Percentiles rank a stretch among this genome's conserved stretches.
Evolutionary conservation across 306 rosid species (phyloP).

Genomic region (Hylodesmum podocarpum): DNA sequence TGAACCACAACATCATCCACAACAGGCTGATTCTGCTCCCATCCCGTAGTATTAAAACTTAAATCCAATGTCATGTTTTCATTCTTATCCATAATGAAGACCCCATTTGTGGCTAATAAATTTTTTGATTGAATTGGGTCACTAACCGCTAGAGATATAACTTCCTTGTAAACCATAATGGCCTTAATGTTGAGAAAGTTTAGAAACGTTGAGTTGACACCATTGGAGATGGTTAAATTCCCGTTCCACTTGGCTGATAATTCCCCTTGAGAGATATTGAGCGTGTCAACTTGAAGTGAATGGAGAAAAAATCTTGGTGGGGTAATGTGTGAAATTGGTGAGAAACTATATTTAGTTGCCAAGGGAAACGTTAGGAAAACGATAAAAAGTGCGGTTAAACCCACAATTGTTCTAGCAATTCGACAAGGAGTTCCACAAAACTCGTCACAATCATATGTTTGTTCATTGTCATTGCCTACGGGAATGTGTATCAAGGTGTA

Average conservation of each 20-base stretch:
- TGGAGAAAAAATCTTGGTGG: conserved; percentile 4
- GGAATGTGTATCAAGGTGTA: not conserved
- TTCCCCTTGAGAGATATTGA: conserved; percentile 15
- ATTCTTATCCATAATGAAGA: not conserved
- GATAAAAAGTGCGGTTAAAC: not conserved
- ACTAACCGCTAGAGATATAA: not conserved
- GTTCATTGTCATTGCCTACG: not conserved
- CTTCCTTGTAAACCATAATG: not conserved
- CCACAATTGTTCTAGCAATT: not conserved
- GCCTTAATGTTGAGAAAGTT: not conserved
- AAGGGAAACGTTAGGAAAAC: not conserved
- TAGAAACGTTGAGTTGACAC: not conserved
- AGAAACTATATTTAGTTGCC: not conserved
- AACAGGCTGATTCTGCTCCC: conserved; percentile 29
- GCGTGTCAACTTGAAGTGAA: not conserved
- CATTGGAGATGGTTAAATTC: not conserved
- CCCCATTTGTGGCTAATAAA: not conserved
- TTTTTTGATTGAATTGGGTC: not conserved
- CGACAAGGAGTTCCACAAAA: conserved; percentile 5
- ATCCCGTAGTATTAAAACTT: conserved; percentile 17
- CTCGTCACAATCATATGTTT: not conserved
- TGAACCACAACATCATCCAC: conserved; percentile 20
- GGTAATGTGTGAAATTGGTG: not conserved
- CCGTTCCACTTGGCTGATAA: not conserved
- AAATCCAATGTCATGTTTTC: conserved; percentile 6